Percentiles rank a stretch among this genome's conserved stretches.
phyloP scores from a whole-genome alignment of 805 yeast genomes.

The Pichia cabralensis region DNA sequence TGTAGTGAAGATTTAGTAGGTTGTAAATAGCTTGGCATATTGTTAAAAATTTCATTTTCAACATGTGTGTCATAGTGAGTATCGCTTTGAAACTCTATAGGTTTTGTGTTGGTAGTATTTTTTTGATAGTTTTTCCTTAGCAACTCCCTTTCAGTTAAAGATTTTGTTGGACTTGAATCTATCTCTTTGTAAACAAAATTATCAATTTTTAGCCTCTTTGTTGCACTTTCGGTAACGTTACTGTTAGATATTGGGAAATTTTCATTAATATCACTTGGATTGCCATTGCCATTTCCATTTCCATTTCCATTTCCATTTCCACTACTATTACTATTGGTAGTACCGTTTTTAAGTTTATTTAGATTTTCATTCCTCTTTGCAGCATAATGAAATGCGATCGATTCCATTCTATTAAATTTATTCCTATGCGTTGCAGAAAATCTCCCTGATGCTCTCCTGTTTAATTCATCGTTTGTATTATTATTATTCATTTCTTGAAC shows the following conservation, averaged over 20 bases:
- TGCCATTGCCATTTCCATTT: not conserved
- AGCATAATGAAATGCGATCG: constrained; percentile 39
- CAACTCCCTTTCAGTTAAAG: constrained; percentile 16
- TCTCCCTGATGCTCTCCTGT: constrained; percentile 26
- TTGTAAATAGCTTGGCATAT: constrained; percentile 14
- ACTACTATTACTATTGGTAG: constrained; percentile 1
- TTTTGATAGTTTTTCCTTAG: constrained; percentile 10
- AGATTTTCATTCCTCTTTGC: constrained; percentile 20
- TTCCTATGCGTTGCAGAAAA: constrained; percentile 36
- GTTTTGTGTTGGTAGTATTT: no score
- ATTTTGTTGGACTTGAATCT: constrained; percentile 23
- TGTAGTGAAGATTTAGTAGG: constrained; percentile 16
- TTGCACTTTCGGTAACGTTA: constrained; percentile 22
- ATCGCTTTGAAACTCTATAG: no score
- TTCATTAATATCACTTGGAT: not conserved
- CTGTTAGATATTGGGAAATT: no score
- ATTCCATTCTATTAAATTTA: constrained; percentile 40
- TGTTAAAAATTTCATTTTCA: constrained; percentile 1
- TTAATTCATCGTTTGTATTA: constrained; percentile 16
- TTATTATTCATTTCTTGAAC: constrained; percentile 18
- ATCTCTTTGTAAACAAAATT: constrained; percentile 19
- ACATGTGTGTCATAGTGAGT: constrained; percentile 4
- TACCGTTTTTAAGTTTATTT: constrained; percentile 1
- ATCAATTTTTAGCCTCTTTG: constrained; percentile 19
- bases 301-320: constrained; percentile 4